Evolutionary conservation across 805 yeast genomes (phyloP).

Genomic region (Teunomyces aglyptinius): DNA sequence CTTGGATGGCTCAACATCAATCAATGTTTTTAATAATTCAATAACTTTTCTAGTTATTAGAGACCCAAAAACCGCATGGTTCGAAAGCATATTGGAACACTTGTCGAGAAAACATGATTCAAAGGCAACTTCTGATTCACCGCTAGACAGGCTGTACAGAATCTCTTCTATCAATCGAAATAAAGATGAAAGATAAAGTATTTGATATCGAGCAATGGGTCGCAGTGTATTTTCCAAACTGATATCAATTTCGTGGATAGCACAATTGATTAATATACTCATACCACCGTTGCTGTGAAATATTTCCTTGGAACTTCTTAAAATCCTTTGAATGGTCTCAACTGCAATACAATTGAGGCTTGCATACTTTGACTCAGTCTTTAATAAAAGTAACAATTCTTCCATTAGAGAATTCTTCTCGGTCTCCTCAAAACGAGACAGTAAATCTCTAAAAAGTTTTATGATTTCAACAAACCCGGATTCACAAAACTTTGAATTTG

Average conservation of each 20-base stretch:
- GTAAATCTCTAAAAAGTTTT: background rate
- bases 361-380: background rate
- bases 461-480: background rate
- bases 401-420: background rate
- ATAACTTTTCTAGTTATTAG: background rate
- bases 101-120: background rate
- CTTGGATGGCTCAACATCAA: background rate
- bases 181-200: background rate
- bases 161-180: background rate
- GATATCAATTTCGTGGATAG: background rate
- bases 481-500: background rate
- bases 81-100: background rate
- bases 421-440: background rate
- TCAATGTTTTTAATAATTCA: background rate
- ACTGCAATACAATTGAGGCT: background rate
- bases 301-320: no score
- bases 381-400: background rate
- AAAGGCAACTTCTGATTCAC: background rate
- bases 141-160: background rate
- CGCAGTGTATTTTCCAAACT: background rate
- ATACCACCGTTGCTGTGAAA: no score
- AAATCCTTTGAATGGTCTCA: background rate
- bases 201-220: background rate
- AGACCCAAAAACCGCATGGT: background rate
- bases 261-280: background rate